A percentile compares a stretch with the other conserved stretches of the same genome.
phyloP scores from a whole-genome alignment of 2,329 filamentous ascomycete species.

The Pestalotiopsis sp. region DNA sequence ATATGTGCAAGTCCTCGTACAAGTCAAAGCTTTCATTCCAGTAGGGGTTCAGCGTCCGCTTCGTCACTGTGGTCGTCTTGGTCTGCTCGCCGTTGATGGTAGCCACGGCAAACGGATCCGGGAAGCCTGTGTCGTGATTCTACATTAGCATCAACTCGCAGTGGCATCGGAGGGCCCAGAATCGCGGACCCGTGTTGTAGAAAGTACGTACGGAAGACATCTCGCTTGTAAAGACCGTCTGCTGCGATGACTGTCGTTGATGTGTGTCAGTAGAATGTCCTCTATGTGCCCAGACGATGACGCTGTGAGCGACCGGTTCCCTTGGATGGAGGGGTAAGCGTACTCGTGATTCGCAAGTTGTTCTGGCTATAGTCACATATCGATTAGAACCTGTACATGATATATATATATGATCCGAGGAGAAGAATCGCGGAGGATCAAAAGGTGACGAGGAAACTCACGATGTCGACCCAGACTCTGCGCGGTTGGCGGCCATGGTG shows the following conservation, averaged over 20 bases:
- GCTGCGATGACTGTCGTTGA: constrained; percentile 83
- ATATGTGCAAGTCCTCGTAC: constrained; percentile 54
- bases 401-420: not conserved
- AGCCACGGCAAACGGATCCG: constrained; percentile 95
- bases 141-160: constrained; percentile 1
- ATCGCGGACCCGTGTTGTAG: not conserved
- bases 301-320: not conserved
- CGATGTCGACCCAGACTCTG: constrained; percentile 65
- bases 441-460: constrained; percentile 46
- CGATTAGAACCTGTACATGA: constrained; percentile 30
- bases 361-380: constrained; percentile 58
- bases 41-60: constrained; percentile 98
- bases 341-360: constrained; percentile 94
- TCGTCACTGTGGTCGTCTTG: constrained; percentile 95
- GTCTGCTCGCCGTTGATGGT: constrained; percentile 98
- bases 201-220: constrained; percentile 89
- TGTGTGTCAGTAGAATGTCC: constrained; percentile 35
- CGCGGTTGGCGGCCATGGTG: constrained; percentile 48
- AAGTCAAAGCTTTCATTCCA: constrained; percentile 99
- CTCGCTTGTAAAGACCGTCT: constrained; percentile 97
- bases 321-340: constrained; percentile 31
- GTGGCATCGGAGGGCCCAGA: not conserved
- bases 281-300: constrained; percentile 7
- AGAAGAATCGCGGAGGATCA: constrained; percentile 8
- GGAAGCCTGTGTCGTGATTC: constrained; percentile 68